Evolutionary conservation across 2,329 filamentous ascomycete genomes (phyloP), one percentile per base, ranked within the genome.

Genomic region (Mycosphaerelloides madeirae): DNA sequence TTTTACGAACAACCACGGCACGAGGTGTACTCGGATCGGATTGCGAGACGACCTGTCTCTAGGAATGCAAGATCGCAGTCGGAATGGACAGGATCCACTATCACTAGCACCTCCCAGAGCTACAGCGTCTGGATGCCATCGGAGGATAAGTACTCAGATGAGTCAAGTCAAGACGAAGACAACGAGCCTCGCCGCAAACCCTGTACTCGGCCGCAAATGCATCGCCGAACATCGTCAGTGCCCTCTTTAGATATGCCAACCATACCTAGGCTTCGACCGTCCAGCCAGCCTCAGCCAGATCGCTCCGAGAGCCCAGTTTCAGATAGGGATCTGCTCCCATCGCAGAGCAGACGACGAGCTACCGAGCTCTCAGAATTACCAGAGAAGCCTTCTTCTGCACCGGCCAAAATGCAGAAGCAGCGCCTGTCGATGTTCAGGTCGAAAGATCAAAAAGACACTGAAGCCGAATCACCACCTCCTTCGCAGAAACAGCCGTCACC

Each of bases 91-190:
- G 38, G 31, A 12, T 51, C 50, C 6, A 54, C 46, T 14, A 43
- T 50, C 1, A 51, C 47, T 19, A 18, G 19, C 15, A 33, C 19
- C 15, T 40, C 46, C 14, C 46, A 53, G 2, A 49, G 48, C 36
- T 75, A 70, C 56, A 72, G 66, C 40, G 72, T 75, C 11, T 76
- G 72, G 72, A 63, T 74, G 57, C 72, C 72, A 19, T 58, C 64
- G 3, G 69, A 68, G 3, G 65, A 69, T 31, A 59, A 8, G 49
- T 46, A 58, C 38, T 62, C 59, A 11, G 57, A 60, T 29, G 62
- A 63, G 18, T 54, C 49, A 32, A 53, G 47, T 22, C 55, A 58
- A n/a, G 59, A 62, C 33, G 51, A 61, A 31, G 52, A 59, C 14
- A 38, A 50, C 13, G 44, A 49, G 40, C 36, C 39, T 32, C 19